Conservation (phyloP, 2,329 filamentous ascomycete genomes). For the Ophiostoma himal-ulmi region DNA sequence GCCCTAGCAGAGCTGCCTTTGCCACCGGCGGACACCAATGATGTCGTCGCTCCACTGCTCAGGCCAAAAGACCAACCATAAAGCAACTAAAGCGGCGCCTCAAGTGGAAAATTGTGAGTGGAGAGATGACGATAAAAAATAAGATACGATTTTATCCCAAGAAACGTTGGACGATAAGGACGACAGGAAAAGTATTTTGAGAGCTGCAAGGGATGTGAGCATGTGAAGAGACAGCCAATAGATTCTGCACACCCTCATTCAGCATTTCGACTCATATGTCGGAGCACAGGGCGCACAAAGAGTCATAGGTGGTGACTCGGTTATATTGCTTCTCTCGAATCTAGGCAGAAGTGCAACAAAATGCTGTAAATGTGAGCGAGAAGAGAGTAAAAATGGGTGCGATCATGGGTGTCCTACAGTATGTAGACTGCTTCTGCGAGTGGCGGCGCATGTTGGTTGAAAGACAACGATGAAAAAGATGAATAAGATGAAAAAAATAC, state of each 20-base stretch:
- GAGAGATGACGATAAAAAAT: not conserved
- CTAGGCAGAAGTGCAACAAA: not conserved
- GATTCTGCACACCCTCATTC: not conserved
- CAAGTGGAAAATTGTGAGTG: constrained; percentile 4
- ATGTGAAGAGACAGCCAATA: not conserved
- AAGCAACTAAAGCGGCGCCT: not conserved
- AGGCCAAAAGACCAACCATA: too few relatives aligned
- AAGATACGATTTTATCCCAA: not conserved
- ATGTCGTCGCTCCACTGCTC: constrained; percentile 1
- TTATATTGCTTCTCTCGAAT: not conserved
- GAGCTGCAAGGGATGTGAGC: not conserved
- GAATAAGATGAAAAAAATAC: too few relatives aligned
- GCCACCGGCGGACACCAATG: not conserved
- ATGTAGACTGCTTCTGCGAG: too few relatives aligned
- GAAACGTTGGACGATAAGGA: not conserved
- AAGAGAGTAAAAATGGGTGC: too few relatives aligned
- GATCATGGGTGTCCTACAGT: too few relatives aligned
- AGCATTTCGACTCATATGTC: not conserved
- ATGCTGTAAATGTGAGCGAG: not conserved
- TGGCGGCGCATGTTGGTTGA: not conserved
- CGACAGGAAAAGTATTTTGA: not conserved
- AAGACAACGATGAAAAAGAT: too few relatives aligned
- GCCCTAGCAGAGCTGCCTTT: not conserved
- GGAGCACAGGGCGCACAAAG: not conserved
- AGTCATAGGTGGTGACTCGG: not conserved